phyloP scores from a whole-genome alignment of 768 basidiomycete genomes.

The Lactarius hengduanensis region DNA sequence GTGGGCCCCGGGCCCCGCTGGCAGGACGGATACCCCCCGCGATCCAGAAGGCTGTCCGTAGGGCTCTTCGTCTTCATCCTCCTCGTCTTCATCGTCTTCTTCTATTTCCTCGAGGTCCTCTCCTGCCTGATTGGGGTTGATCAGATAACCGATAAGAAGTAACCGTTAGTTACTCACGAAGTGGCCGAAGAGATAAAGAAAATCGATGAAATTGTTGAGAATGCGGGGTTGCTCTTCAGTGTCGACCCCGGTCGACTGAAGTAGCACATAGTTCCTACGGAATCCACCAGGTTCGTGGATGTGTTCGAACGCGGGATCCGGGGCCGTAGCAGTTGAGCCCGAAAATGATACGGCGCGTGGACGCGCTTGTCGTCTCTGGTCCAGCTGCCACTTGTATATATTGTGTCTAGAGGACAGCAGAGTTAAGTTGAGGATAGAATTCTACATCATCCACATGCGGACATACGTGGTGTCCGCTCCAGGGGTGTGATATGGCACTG shows the following conservation, averaged over 20 bases:
- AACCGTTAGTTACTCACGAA: constrained; percentile 60
- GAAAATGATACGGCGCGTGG: constrained; percentile 71
- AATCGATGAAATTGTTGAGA: constrained; percentile 88
- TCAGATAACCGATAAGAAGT: constrained; percentile 9
- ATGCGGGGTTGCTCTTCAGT: constrained; percentile 48
- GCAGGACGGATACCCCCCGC: neutral
- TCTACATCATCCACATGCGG: neutral
- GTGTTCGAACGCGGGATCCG: constrained; percentile 82
- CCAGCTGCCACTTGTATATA: constrained; percentile 94
- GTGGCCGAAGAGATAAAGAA: constrained; percentile 92
- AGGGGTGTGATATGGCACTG: constrained; percentile 83
- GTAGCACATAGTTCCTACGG: constrained; percentile 79
- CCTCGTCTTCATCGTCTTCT: constrained; percentile 53
- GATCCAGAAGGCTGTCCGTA: constrained; percentile 24
- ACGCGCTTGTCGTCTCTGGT: constrained; percentile 60
- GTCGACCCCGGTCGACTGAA: constrained; percentile 63
- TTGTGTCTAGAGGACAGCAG: constrained; percentile 54
- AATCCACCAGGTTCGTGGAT: constrained; percentile 97
- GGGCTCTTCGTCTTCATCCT: constrained; percentile 33
- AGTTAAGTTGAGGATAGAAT: neutral
- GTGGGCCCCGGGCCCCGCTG: neutral
- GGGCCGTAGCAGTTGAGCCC: constrained; percentile 48
- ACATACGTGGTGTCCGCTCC: constrained; percentile 94
- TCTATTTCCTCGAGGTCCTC: constrained; percentile 77
- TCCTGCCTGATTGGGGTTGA: constrained; percentile 59